Base-by-base conservation (phyloP, 257 asterid genomes). In the Scutellaria galericulata region DNA sequence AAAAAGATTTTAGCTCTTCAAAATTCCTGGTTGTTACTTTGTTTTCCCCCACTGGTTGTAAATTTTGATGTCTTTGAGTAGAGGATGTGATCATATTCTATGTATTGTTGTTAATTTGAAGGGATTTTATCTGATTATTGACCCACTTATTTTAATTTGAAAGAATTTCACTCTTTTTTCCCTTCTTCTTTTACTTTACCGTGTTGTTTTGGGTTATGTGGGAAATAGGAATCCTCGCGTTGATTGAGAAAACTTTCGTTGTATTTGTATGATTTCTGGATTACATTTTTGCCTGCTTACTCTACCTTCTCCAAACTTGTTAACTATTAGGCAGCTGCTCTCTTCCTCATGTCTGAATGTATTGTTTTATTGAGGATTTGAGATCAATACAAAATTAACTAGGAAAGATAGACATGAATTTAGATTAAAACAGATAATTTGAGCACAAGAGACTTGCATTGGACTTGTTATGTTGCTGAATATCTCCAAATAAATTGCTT, bases 291-390 rank as follows among this genome's bases (percentile, higher is more conserved):
- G 48, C 57, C 15, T 13, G 12, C 44, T 74, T 41, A 31, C 31
- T 56, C 12, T 51, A 42, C 50, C 24, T 59, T 57, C 18, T 68
- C 2, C 59, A 18, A 40, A 63, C 41, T 31, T 31, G 59, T 35
- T 72, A n/a, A 2, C 58, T 52, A 10, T 10, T 59, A 10, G 14
- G 52, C 9, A 66, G 60, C 71, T 66, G 51, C n/a, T 27, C 7
- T 20, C 14, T 60, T 72, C 9, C 42, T 48, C n/a, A 11, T 47
- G 55, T 22, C 68, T 31, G 37, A 31, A 31, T 31, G 5, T 31
- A 31, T 31, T 31, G 37, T 63, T 35, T 78, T 40, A 12, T 52
- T 40, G 14, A 66, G 61, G 37, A 15, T 62, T 60, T 67, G 35
- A 64, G 6, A 22, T 50, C 20, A 24, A 68, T 56, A 42, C 15